A percentile compares a stretch with the other conserved stretches of the same genome.
Conservation (phyloP, 306 rosid species). For the Crotalaria pallida region DNA sequence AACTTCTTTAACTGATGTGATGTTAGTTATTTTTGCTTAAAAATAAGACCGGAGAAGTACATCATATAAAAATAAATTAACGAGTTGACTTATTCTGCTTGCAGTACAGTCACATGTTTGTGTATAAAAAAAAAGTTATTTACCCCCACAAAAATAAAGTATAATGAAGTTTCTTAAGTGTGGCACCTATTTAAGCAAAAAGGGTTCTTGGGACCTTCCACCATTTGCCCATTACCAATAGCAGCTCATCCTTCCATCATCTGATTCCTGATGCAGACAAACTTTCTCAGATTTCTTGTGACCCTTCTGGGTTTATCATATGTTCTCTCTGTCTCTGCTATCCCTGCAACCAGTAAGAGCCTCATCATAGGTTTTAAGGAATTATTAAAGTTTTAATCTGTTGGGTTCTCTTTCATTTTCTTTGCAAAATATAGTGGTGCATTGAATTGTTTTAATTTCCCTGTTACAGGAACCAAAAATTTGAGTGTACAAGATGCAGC, state of each 20-base stretch:
- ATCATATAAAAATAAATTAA: no score
- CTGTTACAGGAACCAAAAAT: slow-evolving; percentile 19
- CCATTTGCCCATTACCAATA: neutral
- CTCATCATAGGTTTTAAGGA: neutral
- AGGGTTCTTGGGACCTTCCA: neutral
- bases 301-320: slow-evolving; percentile 23
- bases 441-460: neutral
- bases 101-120: neutral
- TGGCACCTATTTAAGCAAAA: slow-evolving; percentile 21
- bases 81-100: neutral
- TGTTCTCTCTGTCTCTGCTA: slow-evolving; percentile 25
- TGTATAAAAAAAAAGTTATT: no score
- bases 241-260: neutral
- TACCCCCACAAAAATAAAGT: neutral
- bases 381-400: neutral
- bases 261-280: slow-evolving; percentile 16
- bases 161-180: neutral
- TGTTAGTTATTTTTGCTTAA: no score
- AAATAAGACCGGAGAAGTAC: no score
- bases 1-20: no score
- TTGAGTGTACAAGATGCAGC: slow-evolving; percentile 12
- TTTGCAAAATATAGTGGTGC: neutral
- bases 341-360: slow-evolving; percentile 34
- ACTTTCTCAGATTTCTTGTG: neutral
- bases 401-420: neutral